These are phyloP conservation scores for Aspergillus eucalypticola DNA, from an alignment of 2,329 filamentous ascomycete genomes.

Conservation along the genomic window DNA sequence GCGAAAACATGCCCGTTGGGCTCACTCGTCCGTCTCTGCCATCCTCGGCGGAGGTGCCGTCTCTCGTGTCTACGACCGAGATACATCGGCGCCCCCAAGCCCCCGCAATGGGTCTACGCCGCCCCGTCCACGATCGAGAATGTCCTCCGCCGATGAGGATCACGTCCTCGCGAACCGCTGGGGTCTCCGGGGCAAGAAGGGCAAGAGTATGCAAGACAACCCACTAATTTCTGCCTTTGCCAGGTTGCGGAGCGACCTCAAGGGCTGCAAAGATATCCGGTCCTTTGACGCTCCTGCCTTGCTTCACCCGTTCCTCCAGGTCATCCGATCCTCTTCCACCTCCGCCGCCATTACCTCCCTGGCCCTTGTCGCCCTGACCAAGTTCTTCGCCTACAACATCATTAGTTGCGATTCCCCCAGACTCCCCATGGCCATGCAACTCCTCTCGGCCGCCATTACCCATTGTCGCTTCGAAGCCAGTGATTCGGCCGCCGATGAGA, in stretches of 20 bases:
- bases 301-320: slow-evolving; percentile 90
- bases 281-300: slow-evolving; percentile 86
- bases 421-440: slow-evolving; percentile 88
- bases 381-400: slow-evolving; percentile 94
- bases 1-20: slow-evolving; percentile 95
- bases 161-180: slow-evolving; percentile 73
- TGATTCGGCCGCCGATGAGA: slow-evolving; percentile 91
- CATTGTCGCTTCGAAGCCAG: slow-evolving; percentile 97
- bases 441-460: slow-evolving; percentile 89
- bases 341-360: slow-evolving; percentile 95
- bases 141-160: slow-evolving; percentile 41
- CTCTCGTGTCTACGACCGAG: slow-evolving; percentile 49
- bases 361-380: slow-evolving; percentile 87
- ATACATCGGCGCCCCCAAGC: slow-evolving; percentile 42
- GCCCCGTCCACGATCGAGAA: slow-evolving; percentile 23
- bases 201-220: slow-evolving; percentile 96
- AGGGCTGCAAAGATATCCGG: slow-evolving; percentile 84
- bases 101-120: slow-evolving; percentile 29
- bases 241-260: slow-evolving; percentile 81
- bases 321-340: slow-evolving; percentile 93
- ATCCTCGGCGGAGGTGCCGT: slow-evolving; percentile 74
- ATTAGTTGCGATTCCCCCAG: slow-evolving; percentile 82
- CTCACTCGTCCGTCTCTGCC: slow-evolving; percentile 91
- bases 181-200: slow-evolving; percentile 91
- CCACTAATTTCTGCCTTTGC: slow-evolving; percentile 95